Evolutionary conservation across 1,284 basidiomycete genomes (phyloP).

Genomic region (Neonothopanus nambi): DNA sequence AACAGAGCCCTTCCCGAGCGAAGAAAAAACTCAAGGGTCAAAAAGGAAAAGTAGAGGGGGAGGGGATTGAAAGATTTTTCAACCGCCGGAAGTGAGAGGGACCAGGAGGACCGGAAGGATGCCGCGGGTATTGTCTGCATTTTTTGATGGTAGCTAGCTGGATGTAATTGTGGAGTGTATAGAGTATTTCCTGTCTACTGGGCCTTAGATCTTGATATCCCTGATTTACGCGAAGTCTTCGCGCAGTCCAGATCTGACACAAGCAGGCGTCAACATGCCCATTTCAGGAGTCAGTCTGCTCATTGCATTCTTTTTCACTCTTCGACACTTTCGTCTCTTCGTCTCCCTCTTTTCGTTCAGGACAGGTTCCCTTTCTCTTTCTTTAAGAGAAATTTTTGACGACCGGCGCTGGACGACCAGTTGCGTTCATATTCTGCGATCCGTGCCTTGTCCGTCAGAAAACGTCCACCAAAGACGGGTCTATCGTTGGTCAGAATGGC

Average conservation of each 20-base stretch:
- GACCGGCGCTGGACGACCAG: constrained; percentile 27
- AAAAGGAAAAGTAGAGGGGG: constrained; percentile 45
- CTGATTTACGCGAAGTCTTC: background rate
- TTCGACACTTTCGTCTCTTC: constrained; percentile 22
- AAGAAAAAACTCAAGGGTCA: constrained; percentile 28
- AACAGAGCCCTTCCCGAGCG: constrained; percentile 3
- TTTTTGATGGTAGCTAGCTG: no score
- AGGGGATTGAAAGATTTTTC: constrained; percentile 83
- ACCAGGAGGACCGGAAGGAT: no score
- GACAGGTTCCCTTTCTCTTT: constrained; percentile 43
- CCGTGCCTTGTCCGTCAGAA: constrained; percentile 6
- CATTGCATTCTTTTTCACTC: background rate
- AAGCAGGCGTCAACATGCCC: no score
- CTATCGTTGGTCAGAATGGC: constrained; percentile 14
- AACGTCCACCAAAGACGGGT: background rate
- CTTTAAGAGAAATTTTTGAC: constrained; percentile 33
- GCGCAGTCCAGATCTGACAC: background rate
- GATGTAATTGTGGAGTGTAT: no score
- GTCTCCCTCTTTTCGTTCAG: constrained; percentile 33
- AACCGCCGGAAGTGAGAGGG: constrained; percentile 27
- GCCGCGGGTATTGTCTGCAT: no score
- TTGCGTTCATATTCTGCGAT: constrained; percentile 11
- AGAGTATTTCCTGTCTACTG: no score
- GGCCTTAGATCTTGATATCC: no score
- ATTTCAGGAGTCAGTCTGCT: no score